phyloP scores from a whole-genome alignment of 352 stramenopile species.

The Blastocystis sp. region DNA sequence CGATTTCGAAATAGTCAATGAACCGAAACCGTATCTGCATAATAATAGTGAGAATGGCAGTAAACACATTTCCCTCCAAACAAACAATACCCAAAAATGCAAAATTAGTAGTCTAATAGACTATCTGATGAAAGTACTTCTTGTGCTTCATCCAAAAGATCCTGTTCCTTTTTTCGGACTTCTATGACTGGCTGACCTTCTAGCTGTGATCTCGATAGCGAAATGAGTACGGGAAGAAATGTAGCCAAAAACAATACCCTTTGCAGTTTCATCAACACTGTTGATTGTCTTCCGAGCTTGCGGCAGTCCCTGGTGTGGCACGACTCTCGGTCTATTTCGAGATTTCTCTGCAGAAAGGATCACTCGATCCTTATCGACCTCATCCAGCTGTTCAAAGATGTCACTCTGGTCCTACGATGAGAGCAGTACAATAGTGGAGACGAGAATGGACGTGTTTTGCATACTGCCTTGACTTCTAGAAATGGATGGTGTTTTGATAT shows the following conservation, averaged over 20 bases:
- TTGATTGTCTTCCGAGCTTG: neutral
- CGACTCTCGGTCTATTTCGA: neutral
- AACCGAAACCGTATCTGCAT: slow-evolving; percentile 16
- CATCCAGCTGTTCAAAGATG: slow-evolving; percentile 26
- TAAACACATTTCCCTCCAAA: slow-evolving; percentile 44
- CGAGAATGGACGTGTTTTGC: neutral
- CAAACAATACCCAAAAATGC: slow-evolving; percentile 28
- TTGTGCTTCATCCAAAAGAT: neutral
- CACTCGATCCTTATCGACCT: slow-evolving; percentile 23
- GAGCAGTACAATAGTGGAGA: neutral
- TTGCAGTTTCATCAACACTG: neutral
- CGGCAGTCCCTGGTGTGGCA: neutral
- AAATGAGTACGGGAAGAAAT: neutral
- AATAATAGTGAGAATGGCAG: too few relatives aligned
- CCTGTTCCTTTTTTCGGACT: neutral
- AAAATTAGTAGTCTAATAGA: slow-evolving; percentile 8
- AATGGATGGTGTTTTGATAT: slow-evolving; percentile 40
- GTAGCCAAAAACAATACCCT: slow-evolving; percentile 15
- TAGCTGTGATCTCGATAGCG: neutral
- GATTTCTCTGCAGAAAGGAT: slow-evolving; percentile 11
- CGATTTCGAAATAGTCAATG: neutral
- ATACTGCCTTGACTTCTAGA: neutral
- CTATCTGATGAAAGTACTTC: neutral
- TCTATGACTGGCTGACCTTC: slow-evolving; percentile 1
- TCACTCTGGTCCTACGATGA: neutral